phyloP scores from a whole-genome alignment of 2,329 filamentous ascomycete species.

The Ceratocystis variospora region DNA sequence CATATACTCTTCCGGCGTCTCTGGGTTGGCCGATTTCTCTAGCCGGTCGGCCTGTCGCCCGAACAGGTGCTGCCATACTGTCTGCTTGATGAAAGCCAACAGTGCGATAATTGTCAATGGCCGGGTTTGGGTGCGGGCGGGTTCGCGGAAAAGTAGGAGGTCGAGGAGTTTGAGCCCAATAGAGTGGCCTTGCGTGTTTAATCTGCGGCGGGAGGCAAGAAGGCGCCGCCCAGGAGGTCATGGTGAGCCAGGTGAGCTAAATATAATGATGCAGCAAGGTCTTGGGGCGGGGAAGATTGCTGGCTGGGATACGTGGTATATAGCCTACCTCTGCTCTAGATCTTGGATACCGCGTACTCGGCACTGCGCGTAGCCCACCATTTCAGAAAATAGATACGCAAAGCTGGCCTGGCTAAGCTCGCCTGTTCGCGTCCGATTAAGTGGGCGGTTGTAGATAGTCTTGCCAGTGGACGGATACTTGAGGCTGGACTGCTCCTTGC shows the following conservation, averaged over 20 bases:
- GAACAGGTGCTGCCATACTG: conserved; percentile 86
- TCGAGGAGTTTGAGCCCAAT: conserved; percentile 91
- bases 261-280: neutral
- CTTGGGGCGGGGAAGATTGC: neutral
- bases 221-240: neutral
- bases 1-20: conserved; percentile 93
- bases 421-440: conserved; percentile 76
- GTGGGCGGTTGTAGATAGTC: conserved; percentile 91
- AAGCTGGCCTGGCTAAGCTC: conserved; percentile 90
- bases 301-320: conserved; percentile 2
- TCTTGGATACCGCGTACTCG: conserved; percentile 86
- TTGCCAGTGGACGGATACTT: conserved; percentile 87
- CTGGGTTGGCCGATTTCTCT: conserved; percentile 70
- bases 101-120: conserved; percentile 81
- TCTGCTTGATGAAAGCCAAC: conserved; percentile 88
- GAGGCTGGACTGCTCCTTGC: conserved; percentile 48
- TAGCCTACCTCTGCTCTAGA: conserved; percentile 65
- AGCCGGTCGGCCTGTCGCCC: conserved; percentile 79
- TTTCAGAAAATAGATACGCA: conserved; percentile 89
- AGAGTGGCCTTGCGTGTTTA: conserved; percentile 84
- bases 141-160: conserved; percentile 75
- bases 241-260: neutral
- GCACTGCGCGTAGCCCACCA: conserved; percentile 88
- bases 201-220: conserved; percentile 27
- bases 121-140: conserved; percentile 54